A percentile compares a stretch with the other conserved stretches of the same genome.
Conservation (phyloP, 345 rosid species). For the Acer saccharum region DNA sequence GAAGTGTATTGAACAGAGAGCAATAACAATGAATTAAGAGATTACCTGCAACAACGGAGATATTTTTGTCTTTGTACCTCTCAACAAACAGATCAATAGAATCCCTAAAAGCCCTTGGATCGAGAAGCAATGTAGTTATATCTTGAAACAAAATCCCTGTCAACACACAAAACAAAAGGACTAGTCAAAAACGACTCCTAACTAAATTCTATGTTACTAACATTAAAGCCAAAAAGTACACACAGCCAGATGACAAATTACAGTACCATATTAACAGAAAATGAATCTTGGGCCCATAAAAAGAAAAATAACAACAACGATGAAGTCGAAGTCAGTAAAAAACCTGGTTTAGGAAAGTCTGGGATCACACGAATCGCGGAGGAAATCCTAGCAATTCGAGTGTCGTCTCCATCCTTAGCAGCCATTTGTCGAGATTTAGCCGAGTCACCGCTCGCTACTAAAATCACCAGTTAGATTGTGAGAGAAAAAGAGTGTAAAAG, state of each 20-base stretch:
- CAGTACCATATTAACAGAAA: background rate
- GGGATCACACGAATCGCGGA: slow-evolving; percentile 86
- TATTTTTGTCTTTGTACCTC: slow-evolving; percentile 60
- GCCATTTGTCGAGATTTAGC: slow-evolving; percentile 45
- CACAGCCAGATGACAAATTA: background rate
- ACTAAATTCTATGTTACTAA: background rate
- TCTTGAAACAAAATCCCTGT: slow-evolving; percentile 92
- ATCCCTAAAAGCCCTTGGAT: slow-evolving; percentile 67
- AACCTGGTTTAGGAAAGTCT: slow-evolving; percentile 92
- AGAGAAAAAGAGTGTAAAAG: background rate
- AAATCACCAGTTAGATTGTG: slow-evolving; percentile 19
- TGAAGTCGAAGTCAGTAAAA: background rate
- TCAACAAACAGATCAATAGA: slow-evolving; percentile 87
- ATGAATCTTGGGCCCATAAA: background rate
- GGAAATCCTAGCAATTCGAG: slow-evolving; percentile 63
- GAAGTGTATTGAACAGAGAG: background rate
- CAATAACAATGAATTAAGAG: background rate
- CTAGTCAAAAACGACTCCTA: slow-evolving; percentile 9
- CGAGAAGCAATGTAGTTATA: slow-evolving; percentile 81
- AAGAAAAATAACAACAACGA: background rate
- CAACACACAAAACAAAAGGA: background rate
- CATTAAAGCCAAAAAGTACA: background rate
- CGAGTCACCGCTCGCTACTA: slow-evolving; percentile 35
- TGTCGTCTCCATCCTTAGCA: slow-evolving; percentile 47
- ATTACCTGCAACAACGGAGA: slow-evolving; percentile 83